A percentile compares a stretch with the other conserved stretches of the same genome.
Conservation (phyloP, 306 rosid genomes). For the Malus sylvestris region DNA sequence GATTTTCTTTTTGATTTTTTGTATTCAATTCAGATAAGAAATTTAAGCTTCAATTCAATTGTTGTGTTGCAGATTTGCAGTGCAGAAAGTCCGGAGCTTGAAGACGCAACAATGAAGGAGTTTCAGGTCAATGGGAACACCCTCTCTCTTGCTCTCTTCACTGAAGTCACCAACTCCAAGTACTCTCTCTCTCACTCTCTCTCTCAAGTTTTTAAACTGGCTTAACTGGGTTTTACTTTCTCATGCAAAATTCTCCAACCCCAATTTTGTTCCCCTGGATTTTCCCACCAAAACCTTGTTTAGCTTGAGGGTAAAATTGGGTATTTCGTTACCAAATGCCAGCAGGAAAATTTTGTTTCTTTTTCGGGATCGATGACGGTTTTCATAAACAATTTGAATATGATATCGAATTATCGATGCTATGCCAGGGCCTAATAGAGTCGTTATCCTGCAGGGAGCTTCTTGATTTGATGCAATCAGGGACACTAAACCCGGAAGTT, state of each 20-base stretch:
- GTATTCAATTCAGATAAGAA: background rate
- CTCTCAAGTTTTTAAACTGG: background rate
- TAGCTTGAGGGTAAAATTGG: background rate
- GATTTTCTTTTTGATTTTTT: background rate
- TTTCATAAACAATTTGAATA: no score
- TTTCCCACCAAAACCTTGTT: background rate
- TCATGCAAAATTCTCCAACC: background rate
- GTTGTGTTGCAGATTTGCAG: background rate
- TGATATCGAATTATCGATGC: no score
- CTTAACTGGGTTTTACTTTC: background rate
- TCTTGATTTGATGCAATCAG: constrained; percentile 70
- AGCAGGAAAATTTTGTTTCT: background rate
- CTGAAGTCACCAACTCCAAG: constrained; percentile 74
- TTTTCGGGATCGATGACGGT: no score
- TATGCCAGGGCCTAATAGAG: constrained; percentile 7
- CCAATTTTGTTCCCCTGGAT: background rate
- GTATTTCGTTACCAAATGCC: background rate
- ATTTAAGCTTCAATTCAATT: background rate
- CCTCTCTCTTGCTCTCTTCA: constrained; percentile 57
- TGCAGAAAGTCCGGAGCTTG: constrained; percentile 6
- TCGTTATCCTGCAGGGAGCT: constrained; percentile 61
- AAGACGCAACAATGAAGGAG: constrained; percentile 48
- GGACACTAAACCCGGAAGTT: constrained; percentile 80
- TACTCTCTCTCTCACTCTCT: constrained; percentile 37
- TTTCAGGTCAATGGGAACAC: constrained; percentile 48